phyloP scores from a whole-genome alignment of 2,329 filamentous ascomycete genomes.

The Botrytis medusae region DNA sequence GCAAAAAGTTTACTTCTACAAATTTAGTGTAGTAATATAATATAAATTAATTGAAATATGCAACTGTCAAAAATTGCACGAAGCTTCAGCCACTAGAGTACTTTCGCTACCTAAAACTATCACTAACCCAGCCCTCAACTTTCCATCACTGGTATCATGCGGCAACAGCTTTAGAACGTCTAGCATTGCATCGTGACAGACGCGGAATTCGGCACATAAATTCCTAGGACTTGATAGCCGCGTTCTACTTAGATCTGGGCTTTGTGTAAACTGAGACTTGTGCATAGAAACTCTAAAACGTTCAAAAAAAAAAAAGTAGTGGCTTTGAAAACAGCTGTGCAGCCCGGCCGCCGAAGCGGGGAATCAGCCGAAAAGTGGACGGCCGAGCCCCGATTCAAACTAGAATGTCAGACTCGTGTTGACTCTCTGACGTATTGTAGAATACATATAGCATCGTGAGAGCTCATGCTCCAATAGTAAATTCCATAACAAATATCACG shows the following conservation, averaged over 20 bases:
- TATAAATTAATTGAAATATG: background rate
- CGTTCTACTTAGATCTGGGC: background rate
- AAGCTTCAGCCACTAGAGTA: background rate
- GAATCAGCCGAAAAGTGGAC: background rate
- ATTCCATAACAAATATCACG: background rate
- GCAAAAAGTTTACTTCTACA: background rate
- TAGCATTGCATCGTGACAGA: slow-evolving; percentile 48
- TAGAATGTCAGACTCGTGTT: background rate
- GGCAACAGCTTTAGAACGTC: slow-evolving; percentile 49
- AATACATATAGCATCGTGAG: background rate
- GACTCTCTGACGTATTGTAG: background rate
- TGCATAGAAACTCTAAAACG: background rate
- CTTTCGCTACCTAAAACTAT: background rate
- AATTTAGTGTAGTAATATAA: background rate
- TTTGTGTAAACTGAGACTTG: background rate
- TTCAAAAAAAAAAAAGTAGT: background rate
- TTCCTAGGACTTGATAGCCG: background rate
- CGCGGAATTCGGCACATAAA: background rate
- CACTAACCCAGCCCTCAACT: slow-evolving; percentile 43
- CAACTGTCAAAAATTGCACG: background rate
- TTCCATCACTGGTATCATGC: slow-evolving; percentile 44
- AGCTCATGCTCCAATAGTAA: background rate
- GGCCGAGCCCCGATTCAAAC: background rate
- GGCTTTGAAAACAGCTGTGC: background rate
- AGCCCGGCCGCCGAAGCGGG: background rate